phyloP scores from a whole-genome alignment of 2,329 filamentous ascomycete genomes.

The Colletotrichum sp. region DNA sequence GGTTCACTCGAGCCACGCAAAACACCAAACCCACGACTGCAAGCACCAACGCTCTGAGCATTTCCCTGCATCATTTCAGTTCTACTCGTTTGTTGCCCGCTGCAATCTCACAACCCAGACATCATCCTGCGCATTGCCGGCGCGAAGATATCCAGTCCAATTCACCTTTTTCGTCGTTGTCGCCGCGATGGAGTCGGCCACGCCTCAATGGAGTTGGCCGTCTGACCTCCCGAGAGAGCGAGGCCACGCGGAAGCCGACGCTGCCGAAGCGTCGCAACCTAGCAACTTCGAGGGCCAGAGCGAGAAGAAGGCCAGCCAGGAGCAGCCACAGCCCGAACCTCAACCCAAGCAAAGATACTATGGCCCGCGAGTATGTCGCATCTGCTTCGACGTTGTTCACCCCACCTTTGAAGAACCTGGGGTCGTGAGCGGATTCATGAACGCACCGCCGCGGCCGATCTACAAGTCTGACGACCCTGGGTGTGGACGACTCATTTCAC shows the following conservation, averaged over 20 bases:
- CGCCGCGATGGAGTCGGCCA: constrained; percentile 3
- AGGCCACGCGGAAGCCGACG: not conserved
- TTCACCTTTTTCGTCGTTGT: not conserved
- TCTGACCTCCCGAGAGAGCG: not conserved
- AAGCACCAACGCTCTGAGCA: not conserved
- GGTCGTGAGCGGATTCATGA: constrained; percentile 19
- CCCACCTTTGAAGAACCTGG: constrained; percentile 45
- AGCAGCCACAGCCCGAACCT: not conserved
- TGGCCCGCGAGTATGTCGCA: constrained; percentile 79
- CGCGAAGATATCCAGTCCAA: not conserved
- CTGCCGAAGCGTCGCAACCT: not conserved
- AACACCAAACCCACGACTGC: not conserved
- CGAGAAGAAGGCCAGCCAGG: not conserved
- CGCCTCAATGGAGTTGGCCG: constrained; percentile 12
- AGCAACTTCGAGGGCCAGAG: not conserved
- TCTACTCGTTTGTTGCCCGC: not conserved
- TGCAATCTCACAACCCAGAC: not conserved
- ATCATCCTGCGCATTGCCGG: not conserved
- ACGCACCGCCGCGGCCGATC: constrained; percentile 34
- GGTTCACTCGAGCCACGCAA: constrained; percentile 1
- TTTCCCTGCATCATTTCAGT: not conserved
- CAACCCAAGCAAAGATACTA: constrained; percentile 52
- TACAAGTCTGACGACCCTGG: constrained; percentile 78
- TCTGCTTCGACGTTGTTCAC: constrained; percentile 76
- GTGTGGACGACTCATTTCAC: constrained; percentile 80